phyloP scores from a whole-genome alignment of 2,329 filamentous ascomycete genomes.

The Fusarium sp. region DNA sequence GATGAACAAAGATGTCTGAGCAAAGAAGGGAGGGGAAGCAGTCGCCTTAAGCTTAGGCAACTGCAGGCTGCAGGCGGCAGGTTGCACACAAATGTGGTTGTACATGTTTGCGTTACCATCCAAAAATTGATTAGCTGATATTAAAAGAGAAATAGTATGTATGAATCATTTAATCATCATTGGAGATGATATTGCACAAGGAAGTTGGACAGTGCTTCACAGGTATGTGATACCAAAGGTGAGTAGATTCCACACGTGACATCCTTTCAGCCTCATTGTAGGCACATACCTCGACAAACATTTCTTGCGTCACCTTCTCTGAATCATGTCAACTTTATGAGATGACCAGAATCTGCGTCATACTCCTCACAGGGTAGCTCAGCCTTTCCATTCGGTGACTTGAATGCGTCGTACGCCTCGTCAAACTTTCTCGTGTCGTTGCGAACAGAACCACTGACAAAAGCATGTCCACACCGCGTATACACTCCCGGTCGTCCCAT shows the following conservation, averaged over 20 bases:
- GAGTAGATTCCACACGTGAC: neutral
- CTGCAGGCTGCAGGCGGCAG: neutral
- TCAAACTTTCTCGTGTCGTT: constrained; percentile 10
- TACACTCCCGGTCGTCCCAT: neutral
- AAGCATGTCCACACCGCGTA: constrained; percentile 16
- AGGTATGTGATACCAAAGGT: too few relatives aligned
- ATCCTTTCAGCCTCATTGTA: neutral
- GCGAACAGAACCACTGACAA: neutral
- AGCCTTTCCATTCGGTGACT: neutral
- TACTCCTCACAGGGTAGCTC: constrained; percentile 12
- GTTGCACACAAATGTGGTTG: neutral
- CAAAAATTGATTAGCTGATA: neutral
- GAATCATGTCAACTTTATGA: constrained; percentile 7
- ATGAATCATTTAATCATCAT: neutral
- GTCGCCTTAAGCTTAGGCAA: neutral
- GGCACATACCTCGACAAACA: neutral
- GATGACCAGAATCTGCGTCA: constrained; percentile 5
- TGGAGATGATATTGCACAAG: neutral
- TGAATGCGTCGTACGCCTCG: neutral
- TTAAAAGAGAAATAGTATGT: neutral
- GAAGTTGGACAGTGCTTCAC: neutral
- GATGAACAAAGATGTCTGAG: neutral
- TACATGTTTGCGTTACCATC: neutral
- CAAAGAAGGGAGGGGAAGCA: neutral
- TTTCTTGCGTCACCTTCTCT: neutral